Percentiles rank a stretch among this genome's conserved stretches.
These are phyloP conservation scores for Globisporangium megalacanthum DNA, from an alignment of 352 stramenopile genomes.

Conservation along the genomic window DNA sequence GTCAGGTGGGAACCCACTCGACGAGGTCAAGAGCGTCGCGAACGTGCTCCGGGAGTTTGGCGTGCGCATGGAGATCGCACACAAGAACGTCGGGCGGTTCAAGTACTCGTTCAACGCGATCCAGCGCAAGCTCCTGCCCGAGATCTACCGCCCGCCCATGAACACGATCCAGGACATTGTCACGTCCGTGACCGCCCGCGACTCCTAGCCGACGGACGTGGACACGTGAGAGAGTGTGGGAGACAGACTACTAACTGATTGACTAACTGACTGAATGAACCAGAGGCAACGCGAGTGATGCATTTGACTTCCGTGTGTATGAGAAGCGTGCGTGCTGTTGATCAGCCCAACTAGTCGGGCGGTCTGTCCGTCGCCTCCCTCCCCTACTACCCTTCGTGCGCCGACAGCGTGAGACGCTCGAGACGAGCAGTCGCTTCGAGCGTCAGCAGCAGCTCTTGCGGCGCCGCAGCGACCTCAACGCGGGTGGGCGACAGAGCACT, in stretches of 20 bases:
- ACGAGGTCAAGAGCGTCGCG: conserved; percentile 74
- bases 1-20: conserved; percentile 23
- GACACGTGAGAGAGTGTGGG: not conserved
- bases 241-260: no score
- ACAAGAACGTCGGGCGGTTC: conserved; percentile 95
- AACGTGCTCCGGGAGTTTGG: conserved; percentile 91
- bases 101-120: conserved; percentile 98
- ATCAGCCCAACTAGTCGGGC: not conserved
- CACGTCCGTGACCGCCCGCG: conserved; percentile 84
- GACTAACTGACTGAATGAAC: not conserved
- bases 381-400: not conserved
- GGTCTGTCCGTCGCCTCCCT: no score
- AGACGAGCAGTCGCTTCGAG: conserved; percentile 1
- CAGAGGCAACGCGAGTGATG: not conserved
- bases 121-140: conserved; percentile 94
- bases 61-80: conserved; percentile 92
- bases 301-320: not conserved
- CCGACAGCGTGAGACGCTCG: not conserved
- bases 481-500: conserved; percentile 1
- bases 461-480: conserved; percentile 1
- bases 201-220: conserved; percentile 43
- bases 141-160: conserved; percentile 87
- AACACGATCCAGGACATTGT: conserved; percentile 91
- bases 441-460: conserved; percentile 6
- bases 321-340: no score